Percentiles rank a stretch among this genome's conserved stretches.
These are phyloP conservation scores for Atkinsonella texensis DNA, from an alignment of 2,329 filamentous ascomycete genomes.

Conservation along the genomic window DNA sequence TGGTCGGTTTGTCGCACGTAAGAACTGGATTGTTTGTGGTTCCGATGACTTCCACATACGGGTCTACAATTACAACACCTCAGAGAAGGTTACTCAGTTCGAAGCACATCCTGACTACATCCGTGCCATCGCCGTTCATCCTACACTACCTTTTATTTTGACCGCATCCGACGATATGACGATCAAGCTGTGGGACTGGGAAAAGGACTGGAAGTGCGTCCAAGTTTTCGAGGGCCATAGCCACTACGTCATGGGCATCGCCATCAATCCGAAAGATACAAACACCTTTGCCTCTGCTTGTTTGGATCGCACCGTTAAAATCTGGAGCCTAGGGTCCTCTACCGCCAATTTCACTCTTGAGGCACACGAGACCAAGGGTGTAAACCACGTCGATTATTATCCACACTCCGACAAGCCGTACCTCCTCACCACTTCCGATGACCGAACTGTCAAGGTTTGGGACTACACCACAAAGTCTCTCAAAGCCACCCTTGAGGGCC, in stretches of 20 bases:
- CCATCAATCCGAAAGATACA: constrained; percentile 95
- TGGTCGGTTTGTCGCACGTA: constrained; percentile 89
- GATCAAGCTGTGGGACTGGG: constrained; percentile 98
- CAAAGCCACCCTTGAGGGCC: constrained; percentile 91
- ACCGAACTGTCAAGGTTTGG: constrained; percentile 96
- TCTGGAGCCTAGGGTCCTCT: constrained; percentile 91
- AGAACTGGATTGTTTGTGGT: constrained; percentile 98
- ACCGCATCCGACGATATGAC: constrained; percentile 98
- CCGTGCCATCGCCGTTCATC: constrained; percentile 89
- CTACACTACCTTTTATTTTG: constrained; percentile 87
- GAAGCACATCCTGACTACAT: constrained; percentile 98
- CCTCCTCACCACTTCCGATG: constrained; percentile 90
- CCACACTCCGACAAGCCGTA: constrained; percentile 68
- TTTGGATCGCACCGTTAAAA: constrained; percentile 92
- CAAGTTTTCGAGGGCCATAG: constrained; percentile 94
- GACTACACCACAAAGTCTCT: constrained; percentile 97
- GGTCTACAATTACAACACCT: constrained; percentile 99
- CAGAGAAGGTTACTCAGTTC: constrained; percentile 94
- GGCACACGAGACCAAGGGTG: constrained; percentile 92
- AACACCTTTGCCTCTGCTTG: constrained; percentile 89
- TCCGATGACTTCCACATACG: constrained; percentile 82
- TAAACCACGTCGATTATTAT: constrained; percentile 93
- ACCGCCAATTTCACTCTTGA: constrained; percentile 94
- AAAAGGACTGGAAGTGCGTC: constrained; percentile 95
- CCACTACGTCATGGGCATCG: constrained; percentile 92